Base-by-base conservation (phyloP, 2,329 filamentous ascomycete genomes). In the Colletotrichum gigasporum region DNA sequence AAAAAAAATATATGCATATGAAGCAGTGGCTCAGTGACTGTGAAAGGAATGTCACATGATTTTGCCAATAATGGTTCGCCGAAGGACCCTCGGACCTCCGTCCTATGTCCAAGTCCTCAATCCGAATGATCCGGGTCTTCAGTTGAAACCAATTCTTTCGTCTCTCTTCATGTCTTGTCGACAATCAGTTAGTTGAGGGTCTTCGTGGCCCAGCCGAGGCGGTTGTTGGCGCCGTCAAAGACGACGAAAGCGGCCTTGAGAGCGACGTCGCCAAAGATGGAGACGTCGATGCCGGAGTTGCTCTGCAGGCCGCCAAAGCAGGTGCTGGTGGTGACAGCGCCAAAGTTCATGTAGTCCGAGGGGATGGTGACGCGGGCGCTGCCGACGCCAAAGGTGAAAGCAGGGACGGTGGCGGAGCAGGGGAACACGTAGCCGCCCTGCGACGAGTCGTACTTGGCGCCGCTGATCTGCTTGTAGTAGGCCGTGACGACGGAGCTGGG, bases 241-340 rank as follows among this genome's bases (percentile, higher is more conserved):
- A 90, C 82, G 45, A 85, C 85, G 68, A 87, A 89, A 71, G 87
- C 83, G 69, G 80, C 81, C 83, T 90, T 90, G 63, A 90, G 79
- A 78, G 89, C 88, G 67, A 88, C 79, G 69, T 90, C 87, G 28
- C 88, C 88, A 63, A 88, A 86, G 74, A 90, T 89, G 69, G 78
- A 83, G 71, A 87, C 78, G 8, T 52, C 62, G 5, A 67, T 55
- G 42, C 47, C 59, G 14, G 44, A 24, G 63, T 51, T 62, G 50
- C 63, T 75, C 80, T 90, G 87, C 53, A 90, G 82, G 57, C 87
- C 88, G 66, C 87, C 87, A 69, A 80, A 89, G 82, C 88, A 90
- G 34, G 54, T 78, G 18, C 56, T 65, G 66, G 80, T 78, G n/a
- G 69, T 77, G 51, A 81, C 74, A 34, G 75, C 70, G 2, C 79